Percentiles rank a stretch among this genome's conserved stretches.
phyloP scores from a whole-genome alignment of 2,329 filamentous ascomycete species.

The Aquanectria penicillioides region DNA sequence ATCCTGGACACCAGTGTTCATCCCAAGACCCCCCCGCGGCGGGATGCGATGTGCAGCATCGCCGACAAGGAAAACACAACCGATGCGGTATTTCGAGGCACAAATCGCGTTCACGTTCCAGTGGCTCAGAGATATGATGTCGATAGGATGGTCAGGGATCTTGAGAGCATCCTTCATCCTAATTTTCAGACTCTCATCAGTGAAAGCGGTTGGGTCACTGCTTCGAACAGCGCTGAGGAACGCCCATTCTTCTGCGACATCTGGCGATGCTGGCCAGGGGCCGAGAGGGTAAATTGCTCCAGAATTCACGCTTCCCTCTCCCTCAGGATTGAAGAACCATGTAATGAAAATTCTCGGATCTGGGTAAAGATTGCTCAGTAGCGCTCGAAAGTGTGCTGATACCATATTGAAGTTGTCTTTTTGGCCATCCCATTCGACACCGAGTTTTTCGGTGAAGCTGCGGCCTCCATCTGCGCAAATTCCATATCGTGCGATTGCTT shows the following conservation, averaged over 20 bases:
- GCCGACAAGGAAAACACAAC: neutral
- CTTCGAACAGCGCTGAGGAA: neutral
- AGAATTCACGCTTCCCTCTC: constrained; percentile 7
- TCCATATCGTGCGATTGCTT: neutral
- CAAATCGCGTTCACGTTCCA: constrained; percentile 13
- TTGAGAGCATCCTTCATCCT: neutral
- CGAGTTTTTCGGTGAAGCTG: neutral
- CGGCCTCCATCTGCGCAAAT: constrained; percentile 14
- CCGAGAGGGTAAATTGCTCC: constrained; percentile 10
- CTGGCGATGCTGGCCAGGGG: neutral
- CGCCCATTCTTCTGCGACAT: constrained; percentile 3
- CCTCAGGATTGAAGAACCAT: constrained; percentile 1
- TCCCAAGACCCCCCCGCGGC: constrained; percentile 8
- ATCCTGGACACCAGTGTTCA: constrained; percentile 14
- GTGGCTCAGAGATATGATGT: neutral
- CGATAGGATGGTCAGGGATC: neutral
- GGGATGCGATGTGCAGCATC: constrained; percentile 10
- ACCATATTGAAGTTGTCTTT: constrained; percentile 10
- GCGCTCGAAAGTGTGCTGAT: constrained; percentile 7
- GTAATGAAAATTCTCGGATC: constrained; percentile 8
- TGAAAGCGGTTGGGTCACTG: constrained; percentile 4
- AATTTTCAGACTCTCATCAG: neutral
- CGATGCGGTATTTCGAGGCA: neutral
- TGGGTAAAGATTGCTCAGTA: neutral
- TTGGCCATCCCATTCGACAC: constrained; percentile 8